phyloP scores from a whole-genome alignment of 106 monocot genomes.

The Vanilla planifolia region DNA sequence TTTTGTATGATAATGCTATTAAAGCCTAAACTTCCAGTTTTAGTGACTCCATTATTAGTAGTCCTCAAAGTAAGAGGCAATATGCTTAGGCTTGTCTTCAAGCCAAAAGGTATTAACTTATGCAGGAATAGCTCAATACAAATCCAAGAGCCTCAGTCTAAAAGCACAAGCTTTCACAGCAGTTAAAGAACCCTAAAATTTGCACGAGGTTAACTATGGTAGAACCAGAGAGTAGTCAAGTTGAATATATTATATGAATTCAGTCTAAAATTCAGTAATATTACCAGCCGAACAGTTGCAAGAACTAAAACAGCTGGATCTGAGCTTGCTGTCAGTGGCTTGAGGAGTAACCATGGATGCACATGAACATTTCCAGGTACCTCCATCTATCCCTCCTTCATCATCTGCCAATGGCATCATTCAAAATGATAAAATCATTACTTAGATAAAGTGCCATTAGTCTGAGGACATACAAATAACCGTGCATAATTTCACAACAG shows the following conservation, averaged over 20 bases:
- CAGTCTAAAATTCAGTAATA: constrained; percentile 1
- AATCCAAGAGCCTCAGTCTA: neutral
- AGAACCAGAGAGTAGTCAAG: neutral
- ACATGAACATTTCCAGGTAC: constrained; percentile 7
- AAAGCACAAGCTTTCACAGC: constrained; percentile 5
- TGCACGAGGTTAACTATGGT: neutral
- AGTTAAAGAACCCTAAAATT: neutral
- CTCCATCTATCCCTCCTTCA: constrained; percentile 1
- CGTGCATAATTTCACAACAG: too few relatives aligned
- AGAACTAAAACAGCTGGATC: constrained; percentile 6
- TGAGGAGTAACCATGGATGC: neutral
- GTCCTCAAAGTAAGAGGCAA: too few relatives aligned
- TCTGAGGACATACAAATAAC: too few relatives aligned
- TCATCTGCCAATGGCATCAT: constrained; percentile 1
- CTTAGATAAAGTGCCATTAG: too few relatives aligned
- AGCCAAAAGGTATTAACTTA: neutral
- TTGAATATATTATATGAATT: neutral
- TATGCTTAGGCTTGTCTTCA: too few relatives aligned
- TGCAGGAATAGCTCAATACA: neutral
- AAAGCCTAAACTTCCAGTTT: too few relatives aligned
- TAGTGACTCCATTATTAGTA: too few relatives aligned
- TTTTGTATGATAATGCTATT: too few relatives aligned
- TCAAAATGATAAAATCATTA: neutral
- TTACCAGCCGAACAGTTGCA: constrained; percentile 7
- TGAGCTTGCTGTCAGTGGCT: constrained; percentile 3